Evolutionary conservation across 352 stramenopile genomes (phyloP).

Genomic region (Globisporangium cederbergense): DNA sequence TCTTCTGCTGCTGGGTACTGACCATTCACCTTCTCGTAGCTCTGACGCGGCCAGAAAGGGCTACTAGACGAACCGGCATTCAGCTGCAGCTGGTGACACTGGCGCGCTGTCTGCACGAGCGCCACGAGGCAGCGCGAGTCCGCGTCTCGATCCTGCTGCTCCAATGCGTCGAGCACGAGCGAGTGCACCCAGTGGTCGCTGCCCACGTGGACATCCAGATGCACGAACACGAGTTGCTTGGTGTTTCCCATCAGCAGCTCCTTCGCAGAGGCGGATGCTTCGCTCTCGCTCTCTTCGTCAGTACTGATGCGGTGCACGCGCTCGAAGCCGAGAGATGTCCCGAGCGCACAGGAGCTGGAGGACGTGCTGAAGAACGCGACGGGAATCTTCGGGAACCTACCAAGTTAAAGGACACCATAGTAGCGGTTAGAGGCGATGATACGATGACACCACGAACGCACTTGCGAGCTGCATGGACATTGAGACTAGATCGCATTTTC

Average conservation of each 20-base stretch:
- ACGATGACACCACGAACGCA: background rate
- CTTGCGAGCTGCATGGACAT: too few species aligned
- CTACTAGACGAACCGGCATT: conserved; percentile 6
- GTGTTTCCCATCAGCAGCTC: conserved; percentile 26
- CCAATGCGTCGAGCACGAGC: conserved; percentile 33
- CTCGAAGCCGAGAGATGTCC: conserved; percentile 29
- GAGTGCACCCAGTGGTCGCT: conserved; percentile 43
- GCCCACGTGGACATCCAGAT: conserved; percentile 25
- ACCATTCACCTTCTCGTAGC: conserved; percentile 55
- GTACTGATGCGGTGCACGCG: conserved; percentile 26
- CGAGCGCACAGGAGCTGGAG: conserved; percentile 24
- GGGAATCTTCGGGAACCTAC: conserved; percentile 59
- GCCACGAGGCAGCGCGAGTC: conserved; percentile 42
- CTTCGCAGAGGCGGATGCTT: conserved; percentile 7
- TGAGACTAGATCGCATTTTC: too few species aligned
- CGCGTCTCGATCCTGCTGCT: conserved; percentile 25
- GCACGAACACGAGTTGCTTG: conserved; percentile 61
- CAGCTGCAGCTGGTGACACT: conserved; percentile 21
- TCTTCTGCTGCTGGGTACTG: conserved; percentile 27
- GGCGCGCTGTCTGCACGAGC: conserved; percentile 30
- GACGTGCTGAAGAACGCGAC: conserved; percentile 59
- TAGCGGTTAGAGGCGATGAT: background rate
- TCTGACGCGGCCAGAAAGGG: conserved; percentile 61
- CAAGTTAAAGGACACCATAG: background rate
- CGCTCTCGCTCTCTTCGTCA: conserved; percentile 3